These are phyloP conservation scores for Camelina sativa DNA, from an alignment of 345 rosid genomes.

Conservation along the genomic window DNA sequence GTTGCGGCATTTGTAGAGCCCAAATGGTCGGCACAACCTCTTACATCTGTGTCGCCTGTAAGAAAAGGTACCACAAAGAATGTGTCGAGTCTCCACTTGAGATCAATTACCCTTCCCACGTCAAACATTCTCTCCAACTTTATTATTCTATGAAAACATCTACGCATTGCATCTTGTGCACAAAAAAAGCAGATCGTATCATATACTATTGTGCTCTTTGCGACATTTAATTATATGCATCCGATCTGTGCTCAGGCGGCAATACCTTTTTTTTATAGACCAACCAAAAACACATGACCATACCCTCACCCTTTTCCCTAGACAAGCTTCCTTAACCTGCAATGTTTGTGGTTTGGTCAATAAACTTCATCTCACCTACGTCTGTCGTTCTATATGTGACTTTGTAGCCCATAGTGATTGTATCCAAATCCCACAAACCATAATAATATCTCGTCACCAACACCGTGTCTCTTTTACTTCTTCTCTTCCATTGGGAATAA, in stretches of 20 bases:
- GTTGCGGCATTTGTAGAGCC: too few species aligned
- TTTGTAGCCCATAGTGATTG: neutral
- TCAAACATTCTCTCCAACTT: neutral
- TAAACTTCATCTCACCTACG: neutral
- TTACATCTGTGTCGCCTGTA: neutral
- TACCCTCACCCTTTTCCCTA: neutral
- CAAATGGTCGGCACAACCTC: too few species aligned
- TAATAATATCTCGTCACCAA: neutral
- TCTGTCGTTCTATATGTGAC: neutral
- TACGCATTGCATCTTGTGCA: neutral
- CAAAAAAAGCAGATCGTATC: fast-evolving
- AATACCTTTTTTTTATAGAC: neutral
- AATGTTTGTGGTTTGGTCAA: neutral
- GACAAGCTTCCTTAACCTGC: neutral
- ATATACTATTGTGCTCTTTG: neutral
- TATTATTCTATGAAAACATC: neutral
- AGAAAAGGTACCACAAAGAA: neutral
- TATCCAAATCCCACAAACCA: neutral
- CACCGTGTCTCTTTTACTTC: neutral
- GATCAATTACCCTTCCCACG: neutral
- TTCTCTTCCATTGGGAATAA: neutral
- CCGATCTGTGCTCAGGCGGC: neutral
- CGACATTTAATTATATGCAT: neutral
- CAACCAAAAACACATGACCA: neutral
- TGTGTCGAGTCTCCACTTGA: neutral